Evolutionary conservation across 352 stramenopile genomes (phyloP), one percentile per base, ranked within the genome.

Genomic region (Aphanomyces invadans): DNA sequence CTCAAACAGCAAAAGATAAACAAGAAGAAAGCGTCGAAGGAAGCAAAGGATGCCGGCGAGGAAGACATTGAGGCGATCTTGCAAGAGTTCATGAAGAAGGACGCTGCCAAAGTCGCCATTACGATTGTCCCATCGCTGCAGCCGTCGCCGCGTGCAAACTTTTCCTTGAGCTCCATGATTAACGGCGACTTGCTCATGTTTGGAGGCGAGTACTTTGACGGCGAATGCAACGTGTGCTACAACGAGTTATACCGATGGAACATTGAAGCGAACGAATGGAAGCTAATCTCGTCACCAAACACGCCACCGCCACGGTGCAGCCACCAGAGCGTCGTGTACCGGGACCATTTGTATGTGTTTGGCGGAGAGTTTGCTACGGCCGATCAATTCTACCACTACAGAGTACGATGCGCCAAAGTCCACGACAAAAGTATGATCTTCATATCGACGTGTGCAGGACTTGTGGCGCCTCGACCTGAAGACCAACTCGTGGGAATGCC

Each of bases 331-430:
- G 94, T 96, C 4, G 90, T 96, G 32, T 98, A 95, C 75, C 88
- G 96, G 70, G 89, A 98, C 73, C 80, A 93, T 52, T 69, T 99
- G 2, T 99, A 99, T 70, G 81, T 99, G 3, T 98, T 99, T 76
- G 97, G 96, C 52, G 97, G 97, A 28, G 97, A 99, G 75, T 95
- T 98, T 63, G 95, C 94, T 2, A 98, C 90, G 4, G 87, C 90
- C 0, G 93, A 98, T 66, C 90, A 98, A 74, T 99, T 99, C 79
- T 90, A 99, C 77, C 97, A 99, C 80, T 98, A 99, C 76, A 71
- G 87, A 26, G 77, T 85, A 71, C 55, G 71, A 78, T n/a, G 15
- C 21, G 7, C 7, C 11, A 3, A n/a, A 25, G 4, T 63, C 19
- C 0, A 42, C 36, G 36, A 42, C 36, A 7, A 42, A 15, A 42